Base-by-base conservation (phyloP, 2,329 filamentous ascomycete species). In the Cryphonectria carpinicola region DNA sequence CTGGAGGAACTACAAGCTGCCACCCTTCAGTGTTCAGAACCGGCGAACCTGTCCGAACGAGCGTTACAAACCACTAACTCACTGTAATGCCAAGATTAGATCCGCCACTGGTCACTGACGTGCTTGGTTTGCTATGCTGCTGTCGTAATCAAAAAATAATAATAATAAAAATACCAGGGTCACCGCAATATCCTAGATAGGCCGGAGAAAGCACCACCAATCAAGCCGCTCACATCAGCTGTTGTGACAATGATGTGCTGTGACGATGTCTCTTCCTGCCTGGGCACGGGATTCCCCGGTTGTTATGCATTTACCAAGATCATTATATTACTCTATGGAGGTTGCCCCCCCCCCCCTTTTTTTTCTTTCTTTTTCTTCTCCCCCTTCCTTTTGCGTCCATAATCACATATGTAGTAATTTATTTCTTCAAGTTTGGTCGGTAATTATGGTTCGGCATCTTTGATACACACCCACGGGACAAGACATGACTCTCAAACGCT, bases 181-280 rank as follows among this genome's bases (percentile, higher is more conserved):
- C 19, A 22, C 22, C 6, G 60, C 60, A 63, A 41, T 64, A 64
- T 64, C 61, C 61, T 13, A 64, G 61, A 43, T 25, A 35, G 63
- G 28, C 28, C 6, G 41, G 41, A 28, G 17, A 52, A 49, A 52
- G 28, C 43, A 46, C 39, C 43, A 65, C 63, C 62, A 65, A 65
- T 65, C 62, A 65, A 49, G 41, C 41, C 41, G 28, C 41, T 65
- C 63, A 14, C 63, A 65, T 32, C 63, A 65, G 22, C 43, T 65
- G 63, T 65, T 65, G 43, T 65, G 63, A 52, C 41, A 65, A 65
- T 65, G 63, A 65, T 65, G 63, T 65, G 63, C 63, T 65, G 63
- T 65, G 63, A 52, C 43, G 63, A 65, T 58, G 54, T 58, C 25
- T 32, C 32, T 14, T 58, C 13, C 6, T 32, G 17, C 54, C 54